Conservation (phyloP, 495 filamentous ascomycete genomes). For the Penicillium herquei region DNA sequence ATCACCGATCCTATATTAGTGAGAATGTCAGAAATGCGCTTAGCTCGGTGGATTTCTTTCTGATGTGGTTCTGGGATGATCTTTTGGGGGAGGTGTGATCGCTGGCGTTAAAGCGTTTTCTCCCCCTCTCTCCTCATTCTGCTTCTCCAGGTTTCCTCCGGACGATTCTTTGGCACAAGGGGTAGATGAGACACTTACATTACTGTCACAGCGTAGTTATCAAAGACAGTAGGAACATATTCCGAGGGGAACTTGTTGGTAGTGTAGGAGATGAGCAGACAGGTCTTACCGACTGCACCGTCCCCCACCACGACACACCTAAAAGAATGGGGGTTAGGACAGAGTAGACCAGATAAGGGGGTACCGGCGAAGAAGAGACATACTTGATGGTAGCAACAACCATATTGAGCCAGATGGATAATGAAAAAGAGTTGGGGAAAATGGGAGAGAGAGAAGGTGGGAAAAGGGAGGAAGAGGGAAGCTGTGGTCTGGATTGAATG, state of each 20-base stretch:
- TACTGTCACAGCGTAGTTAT: slow-evolving; percentile 99
- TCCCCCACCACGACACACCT: slow-evolving; percentile 99
- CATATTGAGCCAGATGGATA: slow-evolving; percentile 24
- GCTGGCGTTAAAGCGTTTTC: too few species aligned
- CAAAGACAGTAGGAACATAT: slow-evolving; percentile 99
- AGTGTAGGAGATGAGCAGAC: slow-evolving; percentile 96
- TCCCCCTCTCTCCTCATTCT: too few species aligned
- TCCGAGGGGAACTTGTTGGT: slow-evolving; percentile 99
- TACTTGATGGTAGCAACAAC: slow-evolving; percentile 43
- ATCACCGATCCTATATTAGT: slow-evolving; percentile 81
- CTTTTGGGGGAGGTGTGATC: too few species aligned
- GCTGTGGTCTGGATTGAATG: slow-evolving; percentile 33
- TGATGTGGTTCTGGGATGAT: not conserved
- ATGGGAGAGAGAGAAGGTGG: slow-evolving; percentile 8
- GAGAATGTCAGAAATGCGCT: slow-evolving; percentile 16
- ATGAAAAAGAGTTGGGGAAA: slow-evolving; percentile 1
- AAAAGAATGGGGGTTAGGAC: slow-evolving; percentile 27
- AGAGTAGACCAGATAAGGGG: slow-evolving; percentile 6
- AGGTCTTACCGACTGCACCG: slow-evolving; percentile 98
- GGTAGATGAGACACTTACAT: slow-evolving; percentile 66
- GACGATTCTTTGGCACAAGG: too few species aligned
- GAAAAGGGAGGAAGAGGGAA: slow-evolving; percentile 21
- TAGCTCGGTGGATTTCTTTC: not conserved
- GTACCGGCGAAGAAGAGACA: not conserved
- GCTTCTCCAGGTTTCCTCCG: too few species aligned